A percentile compares a stretch with the other conserved stretches of the same genome.
phyloP scores from a whole-genome alignment of 2,329 filamentous ascomycete genomes.

The Fusarium sp. region DNA sequence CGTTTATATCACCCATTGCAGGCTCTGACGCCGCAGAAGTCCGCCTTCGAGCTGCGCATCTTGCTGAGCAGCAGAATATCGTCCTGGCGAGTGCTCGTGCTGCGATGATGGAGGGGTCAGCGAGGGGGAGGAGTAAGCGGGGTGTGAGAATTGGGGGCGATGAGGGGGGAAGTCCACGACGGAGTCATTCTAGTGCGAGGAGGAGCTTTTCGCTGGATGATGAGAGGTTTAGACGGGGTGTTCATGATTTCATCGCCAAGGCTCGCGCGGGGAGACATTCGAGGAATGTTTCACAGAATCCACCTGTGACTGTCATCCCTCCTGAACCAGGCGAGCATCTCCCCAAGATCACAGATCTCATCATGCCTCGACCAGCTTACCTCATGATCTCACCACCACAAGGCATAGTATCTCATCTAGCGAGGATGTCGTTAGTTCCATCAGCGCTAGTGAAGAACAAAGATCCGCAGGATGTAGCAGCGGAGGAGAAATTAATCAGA shows the following conservation, averaged over 20 bases:
- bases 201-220: slow-evolving; percentile 57
- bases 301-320: slow-evolving; percentile 6
- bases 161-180: slow-evolving; percentile 55
- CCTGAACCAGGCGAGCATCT: slow-evolving; percentile 42
- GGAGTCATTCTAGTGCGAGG: slow-evolving; percentile 52
- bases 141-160: slow-evolving; percentile 63
- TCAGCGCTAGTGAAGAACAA: slow-evolving; percentile 38
- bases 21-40: slow-evolving; percentile 75
- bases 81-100: slow-evolving; percentile 54
- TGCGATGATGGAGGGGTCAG: slow-evolving; percentile 45
- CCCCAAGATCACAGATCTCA: slow-evolving; percentile 49
- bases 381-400: slow-evolving; percentile 76
- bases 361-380: slow-evolving; percentile 60
- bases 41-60: slow-evolving; percentile 72
- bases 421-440: slow-evolving; percentile 68
- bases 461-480: slow-evolving; percentile 44
- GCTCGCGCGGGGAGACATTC: slow-evolving; percentile 46
- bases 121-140: slow-evolving; percentile 44
- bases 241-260: slow-evolving; percentile 60
- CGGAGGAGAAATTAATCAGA: slow-evolving; percentile 66
- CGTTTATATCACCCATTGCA: slow-evolving; percentile 64
- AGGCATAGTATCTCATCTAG: slow-evolving; percentile 68
- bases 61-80: slow-evolving; percentile 72
- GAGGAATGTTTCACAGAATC: slow-evolving; percentile 23
- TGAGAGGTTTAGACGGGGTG: slow-evolving; percentile 59